Evolutionary conservation across 1,284 basidiomycete genomes (phyloP), one percentile per base, ranked within the genome.

Genomic region (Puccinia triticina): DNA sequence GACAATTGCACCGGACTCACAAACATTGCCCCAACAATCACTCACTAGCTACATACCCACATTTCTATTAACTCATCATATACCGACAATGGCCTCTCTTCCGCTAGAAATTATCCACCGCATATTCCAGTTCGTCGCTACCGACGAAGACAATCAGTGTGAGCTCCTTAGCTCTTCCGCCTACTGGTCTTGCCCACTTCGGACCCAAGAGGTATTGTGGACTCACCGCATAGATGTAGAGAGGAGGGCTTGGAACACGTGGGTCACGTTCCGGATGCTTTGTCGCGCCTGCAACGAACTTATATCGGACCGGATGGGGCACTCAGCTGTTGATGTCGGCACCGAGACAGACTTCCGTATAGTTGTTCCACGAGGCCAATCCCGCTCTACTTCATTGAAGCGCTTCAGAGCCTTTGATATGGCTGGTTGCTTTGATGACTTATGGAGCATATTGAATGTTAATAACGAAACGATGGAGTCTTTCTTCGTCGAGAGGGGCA

Each of bases 101-200:
- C 71, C 48, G 1, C 48, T 50, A 7, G 71, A 73, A 55, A 46
- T 73, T 32, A 21, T 55, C 10, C 26, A 8, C 18, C 48, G 7
- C 48, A 73, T 73, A 32, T 40, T 73, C 29, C 48, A 55, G 26
- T 26, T 53, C n/a, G 53, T 23, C 53, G n/a, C 12, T 10, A 10
- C 50, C 32, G 29, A 55, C 50, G 48, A 73, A 50, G 53, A 50
- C 11, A 48, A 73, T 2, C 21, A 34, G 29, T 34, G 14, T 34
- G 71, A 73, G 16, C 5, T 55, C 7, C 23, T 34, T 0, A 23
- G 23, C 53, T 73, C 71, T 2, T 48, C 71, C 21, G 48, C 53
- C 10, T 73, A 53, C 34, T 73, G 71, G 71, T 73, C 71, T n/a
- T 55, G 32, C 11, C 48, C 46, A 5, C 71, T 73, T 34, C 29